phyloP scores from a whole-genome alignment of 2,329 filamentous ascomycete genomes.

The Colletotrichum tabaci region DNA sequence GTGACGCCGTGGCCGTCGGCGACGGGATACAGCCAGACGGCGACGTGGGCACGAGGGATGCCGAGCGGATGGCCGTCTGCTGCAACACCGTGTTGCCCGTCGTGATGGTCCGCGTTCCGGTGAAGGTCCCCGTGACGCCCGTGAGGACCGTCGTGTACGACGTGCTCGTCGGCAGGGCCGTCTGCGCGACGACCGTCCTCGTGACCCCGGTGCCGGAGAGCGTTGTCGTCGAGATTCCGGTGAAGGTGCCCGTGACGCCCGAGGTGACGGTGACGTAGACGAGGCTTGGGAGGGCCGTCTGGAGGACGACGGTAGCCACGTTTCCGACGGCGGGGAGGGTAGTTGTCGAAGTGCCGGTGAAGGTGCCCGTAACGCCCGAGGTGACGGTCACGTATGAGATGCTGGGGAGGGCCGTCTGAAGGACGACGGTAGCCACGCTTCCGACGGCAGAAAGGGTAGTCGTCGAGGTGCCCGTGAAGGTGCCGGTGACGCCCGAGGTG shows the following conservation, averaged over 20 bases:
- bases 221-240: constrained; percentile 9
- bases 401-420: constrained; percentile 22
- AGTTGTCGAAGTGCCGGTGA: constrained; percentile 6
- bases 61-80: constrained; percentile 6
- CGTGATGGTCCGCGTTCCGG: neutral
- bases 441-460: constrained; percentile 18
- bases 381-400: constrained; percentile 22
- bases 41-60: neutral
- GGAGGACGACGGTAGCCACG: constrained; percentile 10
- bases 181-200: constrained; percentile 17
- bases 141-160: constrained; percentile 8
- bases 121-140: constrained; percentile 9
- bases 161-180: constrained; percentile 14
- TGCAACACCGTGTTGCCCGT: neutral
- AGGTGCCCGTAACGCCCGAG: neutral
- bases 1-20: neutral
- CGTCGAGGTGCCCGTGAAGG: constrained; percentile 14
- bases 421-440: constrained; percentile 20
- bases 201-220: constrained; percentile 1
- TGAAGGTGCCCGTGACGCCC: constrained; percentile 4
- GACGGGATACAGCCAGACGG: constrained; percentile 28
- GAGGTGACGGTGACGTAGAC: constrained; percentile 4
- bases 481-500: constrained; percentile 12
- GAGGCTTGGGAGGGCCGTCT: constrained; percentile 4
- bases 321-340: constrained; percentile 6